These are phyloP conservation scores for Nothophaeocryptopus gaeumannii DNA, from an alignment of 2,329 filamentous ascomycete genomes.

Conservation along the genomic window DNA sequence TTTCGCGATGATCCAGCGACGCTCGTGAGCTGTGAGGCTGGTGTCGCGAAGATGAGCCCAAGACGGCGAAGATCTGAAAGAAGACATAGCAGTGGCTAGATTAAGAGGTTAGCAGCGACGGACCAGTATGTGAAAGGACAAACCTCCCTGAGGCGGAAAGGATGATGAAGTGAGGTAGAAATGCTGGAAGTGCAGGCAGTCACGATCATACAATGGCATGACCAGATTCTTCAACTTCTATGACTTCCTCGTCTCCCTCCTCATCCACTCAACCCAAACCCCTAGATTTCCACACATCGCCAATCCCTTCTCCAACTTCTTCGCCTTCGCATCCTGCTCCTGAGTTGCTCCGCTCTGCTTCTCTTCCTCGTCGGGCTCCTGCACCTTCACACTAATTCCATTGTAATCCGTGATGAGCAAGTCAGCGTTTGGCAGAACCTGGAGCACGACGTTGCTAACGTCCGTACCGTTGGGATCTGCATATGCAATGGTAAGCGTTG, in stretches of 20 bases:
- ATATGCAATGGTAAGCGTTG: conserved; percentile 28
- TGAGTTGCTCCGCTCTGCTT: not conserved
- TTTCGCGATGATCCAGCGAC: not conserved
- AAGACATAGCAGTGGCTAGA: too few relatives aligned
- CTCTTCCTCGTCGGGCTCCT: conserved; percentile 5
- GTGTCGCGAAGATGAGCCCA: too few relatives aligned
- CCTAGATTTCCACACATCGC: conserved; percentile 50
- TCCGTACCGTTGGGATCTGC: conserved; percentile 47
- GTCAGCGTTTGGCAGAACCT: conserved; percentile 20
- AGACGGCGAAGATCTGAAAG: too few relatives aligned
- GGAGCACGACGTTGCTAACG: conserved; percentile 37
- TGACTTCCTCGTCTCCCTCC: not conserved
- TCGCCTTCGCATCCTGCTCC: conserved; percentile 26
- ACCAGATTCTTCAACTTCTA: too few relatives aligned
- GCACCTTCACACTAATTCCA: conserved; percentile 6
- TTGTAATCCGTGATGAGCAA: conserved; percentile 14
- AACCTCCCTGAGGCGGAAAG: too few relatives aligned
- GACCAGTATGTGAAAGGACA: too few relatives aligned
- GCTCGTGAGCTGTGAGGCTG: too few relatives aligned
- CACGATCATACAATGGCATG: too few relatives aligned
- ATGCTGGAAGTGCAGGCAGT: too few relatives aligned
- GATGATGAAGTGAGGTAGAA: too few relatives aligned
- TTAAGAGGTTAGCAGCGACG: too few relatives aligned
- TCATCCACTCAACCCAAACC: conserved; percentile 53
- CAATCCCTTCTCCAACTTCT: conserved; percentile 43